These are phyloP conservation scores for Rhodotorula glutinis DNA, from an alignment of 1,284 basidiomycete genomes.

Conservation along the genomic window DNA sequence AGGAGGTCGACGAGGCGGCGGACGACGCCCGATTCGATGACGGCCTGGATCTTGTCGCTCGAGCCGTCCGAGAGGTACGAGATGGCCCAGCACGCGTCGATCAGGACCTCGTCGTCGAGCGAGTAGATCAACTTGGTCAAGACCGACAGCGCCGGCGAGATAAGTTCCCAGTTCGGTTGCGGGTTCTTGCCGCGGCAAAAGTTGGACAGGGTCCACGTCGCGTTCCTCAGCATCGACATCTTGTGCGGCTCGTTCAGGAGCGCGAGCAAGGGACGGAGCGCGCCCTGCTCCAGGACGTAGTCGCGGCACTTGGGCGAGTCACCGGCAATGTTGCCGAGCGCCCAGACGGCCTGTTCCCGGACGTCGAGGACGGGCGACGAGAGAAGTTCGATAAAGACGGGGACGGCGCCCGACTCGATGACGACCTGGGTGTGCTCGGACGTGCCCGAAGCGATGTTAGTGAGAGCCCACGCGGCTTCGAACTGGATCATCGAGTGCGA, in stretches of 20 bases:
- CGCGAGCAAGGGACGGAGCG: conserved; percentile 55
- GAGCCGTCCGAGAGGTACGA: conserved; percentile 99
- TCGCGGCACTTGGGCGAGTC: conserved; percentile 92
- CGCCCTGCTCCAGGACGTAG: conserved; percentile 61
- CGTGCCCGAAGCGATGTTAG: conserved; percentile 98
- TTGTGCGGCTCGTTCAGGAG: conserved; percentile 64
- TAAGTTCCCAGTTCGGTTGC: conserved; percentile 92
- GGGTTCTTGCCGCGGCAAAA: conserved; percentile 96
- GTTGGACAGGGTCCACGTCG: conserved; percentile 97
- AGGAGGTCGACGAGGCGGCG: conserved; percentile 95
- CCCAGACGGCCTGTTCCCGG: conserved; percentile 95
- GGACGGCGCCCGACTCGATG: conserved; percentile 89
- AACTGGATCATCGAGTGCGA: conserved; percentile 98
- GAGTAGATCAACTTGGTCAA: conserved; percentile 99
- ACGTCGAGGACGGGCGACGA: conserved; percentile 74
- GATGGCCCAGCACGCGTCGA: conserved; percentile 99
- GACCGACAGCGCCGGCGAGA: conserved; percentile 91
- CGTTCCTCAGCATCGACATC: conserved; percentile 94
- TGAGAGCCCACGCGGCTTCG: conserved; percentile 98
- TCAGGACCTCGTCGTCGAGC: conserved; percentile 96
- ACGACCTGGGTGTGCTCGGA: conserved; percentile 98
- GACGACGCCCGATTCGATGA: conserved; percentile 97
- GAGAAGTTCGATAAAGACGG: conserved; percentile 93
- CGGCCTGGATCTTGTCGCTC: conserved; percentile 99
- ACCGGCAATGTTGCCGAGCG: conserved; percentile 92